A percentile compares a stretch with the other conserved stretches of the same genome.
These are phyloP conservation scores for Cladosporium halotolerans DNA, from an alignment of 2,329 filamentous ascomycete genomes.

Conservation along the genomic window DNA sequence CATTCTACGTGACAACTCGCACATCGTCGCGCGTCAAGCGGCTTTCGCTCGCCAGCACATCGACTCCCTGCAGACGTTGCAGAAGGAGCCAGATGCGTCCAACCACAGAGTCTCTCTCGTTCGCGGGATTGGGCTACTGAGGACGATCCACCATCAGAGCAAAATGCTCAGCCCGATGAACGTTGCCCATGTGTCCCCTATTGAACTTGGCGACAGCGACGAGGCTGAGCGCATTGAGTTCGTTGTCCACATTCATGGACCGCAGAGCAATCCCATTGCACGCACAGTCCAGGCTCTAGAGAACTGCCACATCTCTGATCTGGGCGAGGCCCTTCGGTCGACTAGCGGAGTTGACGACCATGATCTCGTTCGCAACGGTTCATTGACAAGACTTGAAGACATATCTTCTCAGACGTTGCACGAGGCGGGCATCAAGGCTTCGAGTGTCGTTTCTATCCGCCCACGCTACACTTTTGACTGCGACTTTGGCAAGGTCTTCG, in stretches of 20 bases:
- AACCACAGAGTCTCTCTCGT: not conserved
- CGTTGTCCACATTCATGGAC: slow-evolving; percentile 19
- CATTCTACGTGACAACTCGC: not conserved
- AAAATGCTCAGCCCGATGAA: not conserved
- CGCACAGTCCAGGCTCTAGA: slow-evolving; percentile 14
- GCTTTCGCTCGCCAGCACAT: slow-evolving; percentile 19
- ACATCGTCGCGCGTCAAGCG: slow-evolving; percentile 14
- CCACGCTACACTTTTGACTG: slow-evolving; percentile 21
- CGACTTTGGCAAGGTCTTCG: slow-evolving; percentile 23
- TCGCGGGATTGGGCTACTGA: slow-evolving; percentile 1
- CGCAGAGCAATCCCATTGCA: slow-evolving; percentile 14
- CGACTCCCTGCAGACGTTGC: slow-evolving; percentile 1
- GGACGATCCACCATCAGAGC: slow-evolving; percentile 8
- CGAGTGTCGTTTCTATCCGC: slow-evolving; percentile 22
- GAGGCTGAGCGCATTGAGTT: slow-evolving; percentile 13
- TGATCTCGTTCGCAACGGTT: slow-evolving; percentile 9
- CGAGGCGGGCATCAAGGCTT: slow-evolving; percentile 17
- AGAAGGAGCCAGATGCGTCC: not conserved
- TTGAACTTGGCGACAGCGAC: not conserved
- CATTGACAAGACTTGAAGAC: slow-evolving; percentile 3
- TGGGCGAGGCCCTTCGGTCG: slow-evolving; percentile 17
- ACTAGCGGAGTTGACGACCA: slow-evolving; percentile 19
- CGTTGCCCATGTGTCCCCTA: not conserved
- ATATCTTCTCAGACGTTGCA: slow-evolving; percentile 12
- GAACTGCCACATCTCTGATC: slow-evolving; percentile 16